A percentile compares a stretch with the other conserved stretches of the same genome.
phyloP scores from a whole-genome alignment of 805 yeast genomes.

The Metschnikowia noctiluminum region DNA sequence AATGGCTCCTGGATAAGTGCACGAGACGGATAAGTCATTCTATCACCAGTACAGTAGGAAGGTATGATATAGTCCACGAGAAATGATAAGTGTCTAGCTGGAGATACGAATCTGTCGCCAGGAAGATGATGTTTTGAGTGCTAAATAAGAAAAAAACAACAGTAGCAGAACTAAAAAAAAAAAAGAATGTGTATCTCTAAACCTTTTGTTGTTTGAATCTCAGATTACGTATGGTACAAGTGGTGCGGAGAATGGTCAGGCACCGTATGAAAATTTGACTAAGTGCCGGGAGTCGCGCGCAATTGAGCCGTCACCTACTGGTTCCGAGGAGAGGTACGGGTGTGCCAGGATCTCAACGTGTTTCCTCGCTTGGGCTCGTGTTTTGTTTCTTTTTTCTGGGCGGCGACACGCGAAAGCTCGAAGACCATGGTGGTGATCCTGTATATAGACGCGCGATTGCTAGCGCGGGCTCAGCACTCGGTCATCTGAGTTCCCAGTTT shows the following conservation, averaged over 20 bases:
- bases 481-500: too few species aligned
- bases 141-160: too few species aligned
- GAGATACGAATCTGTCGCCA: too few species aligned
- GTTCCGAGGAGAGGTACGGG: constrained; percentile 4
- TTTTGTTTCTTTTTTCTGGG: not conserved
- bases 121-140: too few species aligned
- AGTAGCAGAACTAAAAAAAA: too few species aligned
- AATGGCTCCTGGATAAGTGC: constrained; percentile 29
- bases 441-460: not conserved
- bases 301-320: constrained; percentile 1
- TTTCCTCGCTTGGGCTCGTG: not conserved
- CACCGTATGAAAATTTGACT: constrained; percentile 4
- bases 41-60: not conserved
- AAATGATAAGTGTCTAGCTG: too few species aligned
- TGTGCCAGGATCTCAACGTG: constrained; percentile 4
- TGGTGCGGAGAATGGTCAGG: not conserved
- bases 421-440: not conserved
- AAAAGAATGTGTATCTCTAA: not conserved
- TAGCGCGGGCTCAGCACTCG: too few species aligned
- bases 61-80: too few species aligned
- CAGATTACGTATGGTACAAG: too few species aligned
- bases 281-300: constrained; percentile 3
- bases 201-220: not conserved
- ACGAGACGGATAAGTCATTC: constrained; percentile 23
- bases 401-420: not conserved